Conservation (phyloP, 2,329 filamentous ascomycete genomes). For the Hortaea sp. region DNA sequence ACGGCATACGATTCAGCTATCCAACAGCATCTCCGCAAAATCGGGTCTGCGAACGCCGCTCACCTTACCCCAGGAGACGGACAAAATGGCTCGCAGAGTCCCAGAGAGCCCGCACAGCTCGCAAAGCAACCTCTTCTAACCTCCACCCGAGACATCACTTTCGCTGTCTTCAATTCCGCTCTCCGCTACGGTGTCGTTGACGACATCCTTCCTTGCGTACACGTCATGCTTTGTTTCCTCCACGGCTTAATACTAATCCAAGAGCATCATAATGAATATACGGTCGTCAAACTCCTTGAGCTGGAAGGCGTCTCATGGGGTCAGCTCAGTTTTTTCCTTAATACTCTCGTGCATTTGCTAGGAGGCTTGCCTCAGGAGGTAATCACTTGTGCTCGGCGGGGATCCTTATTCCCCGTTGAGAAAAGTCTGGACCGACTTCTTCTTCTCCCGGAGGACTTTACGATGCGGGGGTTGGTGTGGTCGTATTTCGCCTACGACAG, state of each 20-base stretch:
- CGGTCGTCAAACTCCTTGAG: not conserved
- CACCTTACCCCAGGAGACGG: not conserved
- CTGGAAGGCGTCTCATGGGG: constrained; percentile 34
- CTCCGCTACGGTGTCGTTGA: constrained; percentile 26
- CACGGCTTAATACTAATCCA: not conserved
- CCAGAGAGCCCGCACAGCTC: not conserved
- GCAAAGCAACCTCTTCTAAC: not conserved
- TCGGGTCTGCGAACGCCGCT: not conserved
- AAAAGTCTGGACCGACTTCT: constrained; percentile 32
- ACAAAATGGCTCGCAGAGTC: not conserved
- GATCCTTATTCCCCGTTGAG: constrained; percentile 31
- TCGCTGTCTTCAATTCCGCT: not conserved
- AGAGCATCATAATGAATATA: not conserved
- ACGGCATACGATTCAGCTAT: not conserved
- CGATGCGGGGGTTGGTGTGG: constrained; percentile 53
- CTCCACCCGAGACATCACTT: not conserved
- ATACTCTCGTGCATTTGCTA: constrained; percentile 32
- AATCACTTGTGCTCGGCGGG: constrained; percentile 19
- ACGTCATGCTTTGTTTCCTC: constrained; percentile 46
- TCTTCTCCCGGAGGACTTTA: constrained; percentile 56
- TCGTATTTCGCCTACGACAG: constrained; percentile 46
- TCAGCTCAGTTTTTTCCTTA: constrained; percentile 40
- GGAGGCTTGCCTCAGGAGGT: constrained; percentile 21
- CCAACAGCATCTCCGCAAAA: not conserved
- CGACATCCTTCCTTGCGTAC: constrained; percentile 50